These are phyloP conservation scores for Lichtheimia ornata DNA, from an alignment of 371 early-diverging fungal genomes.

Conservation along the genomic window DNA sequence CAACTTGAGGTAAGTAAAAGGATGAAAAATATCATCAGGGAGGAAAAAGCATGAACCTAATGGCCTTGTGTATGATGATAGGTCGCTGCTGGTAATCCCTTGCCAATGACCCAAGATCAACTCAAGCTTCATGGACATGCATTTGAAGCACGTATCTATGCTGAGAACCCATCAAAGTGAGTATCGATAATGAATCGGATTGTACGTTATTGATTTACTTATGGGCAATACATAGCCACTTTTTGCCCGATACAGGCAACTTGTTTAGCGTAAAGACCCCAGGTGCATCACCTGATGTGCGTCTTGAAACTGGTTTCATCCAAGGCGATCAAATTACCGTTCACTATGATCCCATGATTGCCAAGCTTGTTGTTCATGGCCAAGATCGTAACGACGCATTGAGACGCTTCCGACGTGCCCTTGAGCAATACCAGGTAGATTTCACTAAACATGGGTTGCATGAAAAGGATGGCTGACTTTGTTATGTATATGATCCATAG, in stretches of 20 bases:
- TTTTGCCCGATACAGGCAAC: conserved; percentile 93
- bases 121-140: conserved; percentile 83
- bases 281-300: conserved; percentile 57
- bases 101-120: conserved; percentile 77
- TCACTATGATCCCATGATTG: conserved; percentile 97
- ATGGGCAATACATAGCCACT: conserved; percentile 55
- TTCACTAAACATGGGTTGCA: background rate
- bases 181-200: background rate
- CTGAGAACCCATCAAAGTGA: conserved; percentile 92
- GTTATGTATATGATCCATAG: conserved; percentile 19
- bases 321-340: conserved; percentile 92
- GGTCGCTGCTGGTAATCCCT: conserved; percentile 84
- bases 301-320: conserved; percentile 92
- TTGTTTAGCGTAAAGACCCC: conserved; percentile 80
- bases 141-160: conserved; percentile 97
- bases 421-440: conserved; percentile 76
- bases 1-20: conserved; percentile 67
- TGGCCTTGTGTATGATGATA: conserved; percentile 14
- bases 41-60: background rate
- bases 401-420: conserved; percentile 75
- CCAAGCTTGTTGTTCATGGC: conserved; percentile 91
- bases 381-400: conserved; percentile 85
- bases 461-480: background rate
- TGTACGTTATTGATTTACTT: background rate
- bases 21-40: background rate